Conservation (phyloP, 2,329 filamentous ascomycete genomes). For the Ambrosiella beaveri region DNA sequence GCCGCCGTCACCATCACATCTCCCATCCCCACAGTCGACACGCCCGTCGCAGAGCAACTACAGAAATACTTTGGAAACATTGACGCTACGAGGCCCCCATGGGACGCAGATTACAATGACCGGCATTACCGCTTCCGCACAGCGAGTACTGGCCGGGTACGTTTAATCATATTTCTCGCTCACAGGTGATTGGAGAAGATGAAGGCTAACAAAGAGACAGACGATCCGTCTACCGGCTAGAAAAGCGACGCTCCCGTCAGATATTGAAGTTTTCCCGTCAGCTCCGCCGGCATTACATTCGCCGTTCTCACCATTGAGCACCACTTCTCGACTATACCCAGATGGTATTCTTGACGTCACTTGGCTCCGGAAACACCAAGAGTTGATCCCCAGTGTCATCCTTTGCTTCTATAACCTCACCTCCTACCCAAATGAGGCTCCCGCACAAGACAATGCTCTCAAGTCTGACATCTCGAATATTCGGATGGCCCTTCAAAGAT, state of each 20-base stretch:
- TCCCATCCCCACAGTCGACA: conserved; percentile 49
- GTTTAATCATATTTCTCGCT: conserved; percentile 23
- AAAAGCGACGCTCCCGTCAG: conserved; percentile 34
- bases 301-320: conserved; percentile 76
- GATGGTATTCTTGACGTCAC: conserved; percentile 68
- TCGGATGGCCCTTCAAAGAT: conserved; percentile 47
- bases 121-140: conserved; percentile 48
- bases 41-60: conserved; percentile 46
- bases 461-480: conserved; percentile 73
- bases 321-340: conserved; percentile 66
- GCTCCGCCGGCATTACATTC: conserved; percentile 55
- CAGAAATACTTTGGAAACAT: conserved; percentile 47
- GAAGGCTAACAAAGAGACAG: conserved; percentile 19
- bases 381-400: conserved; percentile 62
- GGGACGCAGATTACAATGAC: conserved; percentile 41
- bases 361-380: conserved; percentile 83
- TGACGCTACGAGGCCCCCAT: conserved; percentile 48
- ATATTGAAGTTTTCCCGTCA: conserved; percentile 28
- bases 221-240: conserved; percentile 40
- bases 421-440: conserved; percentile 54
- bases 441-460: conserved; percentile 68
- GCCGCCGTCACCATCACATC: conserved; percentile 34
- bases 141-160: conserved; percentile 60
- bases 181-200: conserved; percentile 3
- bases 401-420: conserved; percentile 67